These are phyloP conservation scores for Trametes cingulata DNA, from an alignment of 768 basidiomycete genomes.

Conservation along the genomic window DNA sequence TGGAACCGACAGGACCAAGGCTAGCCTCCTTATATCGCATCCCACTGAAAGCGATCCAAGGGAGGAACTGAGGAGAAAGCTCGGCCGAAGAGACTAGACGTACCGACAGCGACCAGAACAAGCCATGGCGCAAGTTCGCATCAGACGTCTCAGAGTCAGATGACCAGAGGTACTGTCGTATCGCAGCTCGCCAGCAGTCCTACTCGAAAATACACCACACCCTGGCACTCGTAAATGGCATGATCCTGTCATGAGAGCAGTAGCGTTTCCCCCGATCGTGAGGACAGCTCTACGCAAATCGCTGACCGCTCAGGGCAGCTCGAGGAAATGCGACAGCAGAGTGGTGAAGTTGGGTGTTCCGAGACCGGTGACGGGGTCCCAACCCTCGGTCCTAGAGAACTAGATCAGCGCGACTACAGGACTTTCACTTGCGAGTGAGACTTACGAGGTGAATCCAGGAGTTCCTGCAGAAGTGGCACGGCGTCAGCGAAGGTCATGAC, in stretches of 20 bases:
- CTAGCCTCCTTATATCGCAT: neutral
- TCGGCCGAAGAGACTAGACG: neutral
- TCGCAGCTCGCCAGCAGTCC: neutral
- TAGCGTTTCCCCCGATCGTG: neutral
- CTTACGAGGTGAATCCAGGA: conserved; percentile 29
- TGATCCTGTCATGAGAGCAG: too few species aligned
- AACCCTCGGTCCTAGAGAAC: conserved; percentile 20
- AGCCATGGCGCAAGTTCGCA: neutral
- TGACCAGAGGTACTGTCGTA: neutral
- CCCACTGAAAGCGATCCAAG: neutral
- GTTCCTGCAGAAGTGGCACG: conserved; percentile 10
- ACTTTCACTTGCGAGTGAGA: neutral
- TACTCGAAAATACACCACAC: neutral
- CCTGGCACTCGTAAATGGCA: neutral
- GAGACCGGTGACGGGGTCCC: conserved; percentile 31
- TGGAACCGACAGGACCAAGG: neutral
- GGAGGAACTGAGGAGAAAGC: conserved; percentile 1
- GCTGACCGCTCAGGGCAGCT: conserved; percentile 22
- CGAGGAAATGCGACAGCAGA: conserved; percentile 29
- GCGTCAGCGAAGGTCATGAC: neutral
- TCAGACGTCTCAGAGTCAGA: neutral
- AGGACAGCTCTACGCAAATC: neutral
- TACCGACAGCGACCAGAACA: neutral
- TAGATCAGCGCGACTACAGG: neutral
- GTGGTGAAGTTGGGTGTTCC: conserved; percentile 32